Base-by-base conservation (phyloP, 2,329 filamentous ascomycete species). In the Ophiostoma populinum region DNA sequence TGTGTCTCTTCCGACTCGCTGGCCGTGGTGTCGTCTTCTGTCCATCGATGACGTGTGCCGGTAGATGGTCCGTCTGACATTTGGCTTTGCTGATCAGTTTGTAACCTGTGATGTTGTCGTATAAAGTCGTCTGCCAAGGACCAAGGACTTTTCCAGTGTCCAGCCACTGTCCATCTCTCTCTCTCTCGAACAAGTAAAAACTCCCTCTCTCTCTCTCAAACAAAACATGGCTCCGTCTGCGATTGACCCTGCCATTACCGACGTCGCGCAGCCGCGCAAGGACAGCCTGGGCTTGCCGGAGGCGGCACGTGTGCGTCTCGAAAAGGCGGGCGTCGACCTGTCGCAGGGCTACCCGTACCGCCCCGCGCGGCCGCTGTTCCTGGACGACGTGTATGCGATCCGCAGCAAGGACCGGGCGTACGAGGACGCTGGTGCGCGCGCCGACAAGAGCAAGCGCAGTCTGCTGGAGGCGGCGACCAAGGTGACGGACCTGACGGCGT, bases 331-430 rank as follows among this genome's bases (percentile, higher is more conserved):
- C 2, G 65, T 82, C 35, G 75, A 83, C 47, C 58, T 82, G 2
- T 76, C 72, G 1, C 55, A 69, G 1, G 78, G 77, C 1, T 82
- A 82, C 43, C 78, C 78, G 0, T 80, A 81, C 45, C 67, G 75
- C 0, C 76, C 76, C 1, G 65, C 70, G 0, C 63, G 63, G 32
- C 77, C 78, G 1, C 55, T 81, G 1, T 82, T 73, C 44, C 56
- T 81, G 0, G 70, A 83, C 38, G 77, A 82, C 43, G 72, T 75
- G 3, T 70, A 70, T 52, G 68, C 67, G 32, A 75, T 83, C 47
- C 59, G 77, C 13, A 60, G 68, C 49, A 51, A 63, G 38, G 65
- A 65, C 41, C 65, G 63, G 18, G 51, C 56, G 13, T 62, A 77
- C 37, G 45, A 66, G 9, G 76, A 81, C 34, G 64, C 71, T 0